Percentiles rank a stretch among this genome's conserved stretches.
phyloP scores from a whole-genome alignment of 192 early-diverging fungal genomes.

The Pilaira anomala region DNA sequence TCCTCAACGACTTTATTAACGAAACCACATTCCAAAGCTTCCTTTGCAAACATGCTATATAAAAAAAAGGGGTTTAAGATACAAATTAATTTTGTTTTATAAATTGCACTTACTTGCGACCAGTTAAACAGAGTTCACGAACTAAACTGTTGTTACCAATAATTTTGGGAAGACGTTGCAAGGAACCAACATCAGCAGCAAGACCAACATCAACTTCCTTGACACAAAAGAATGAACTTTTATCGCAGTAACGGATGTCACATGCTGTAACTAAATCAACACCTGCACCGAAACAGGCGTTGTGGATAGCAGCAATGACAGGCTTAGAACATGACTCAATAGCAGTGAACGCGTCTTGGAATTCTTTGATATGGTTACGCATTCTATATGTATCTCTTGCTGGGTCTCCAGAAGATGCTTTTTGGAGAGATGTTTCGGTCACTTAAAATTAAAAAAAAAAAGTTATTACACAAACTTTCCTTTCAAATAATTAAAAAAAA shows the following conservation, averaged over 20 bases:
- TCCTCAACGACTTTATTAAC: conserved; percentile 50
- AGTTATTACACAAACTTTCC: too few relatives aligned
- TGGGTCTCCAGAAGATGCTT: not conserved
- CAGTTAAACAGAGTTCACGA: conserved; percentile 87
- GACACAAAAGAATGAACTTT: conserved; percentile 79
- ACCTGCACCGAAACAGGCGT: conserved; percentile 80
- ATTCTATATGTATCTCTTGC: not conserved
- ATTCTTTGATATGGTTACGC: conserved; percentile 20
- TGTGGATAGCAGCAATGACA: conserved; percentile 87
- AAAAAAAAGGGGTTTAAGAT: not conserved
- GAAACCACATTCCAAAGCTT: conserved; percentile 59
- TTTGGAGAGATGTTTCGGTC: not conserved
- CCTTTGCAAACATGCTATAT: conserved; percentile 47
- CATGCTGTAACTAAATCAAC: conserved; percentile 89
- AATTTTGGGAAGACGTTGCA: conserved; percentile 94
- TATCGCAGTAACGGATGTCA: conserved; percentile 81
- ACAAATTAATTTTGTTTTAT: too few relatives aligned
- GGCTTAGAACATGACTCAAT: conserved; percentile 85
- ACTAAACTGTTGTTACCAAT: conserved; percentile 90
- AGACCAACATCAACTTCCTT: conserved; percentile 94
- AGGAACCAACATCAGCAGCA: conserved; percentile 88
- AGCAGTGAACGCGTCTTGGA: conserved; percentile 69
- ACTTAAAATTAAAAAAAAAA: not conserved
- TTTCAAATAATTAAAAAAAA: not conserved
- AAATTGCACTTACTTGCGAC: conserved; percentile 50